Evolutionary conservation across 192 early-diverging fungal genomes (phyloP).

Genomic region (Diversispora eburnea): DNA sequence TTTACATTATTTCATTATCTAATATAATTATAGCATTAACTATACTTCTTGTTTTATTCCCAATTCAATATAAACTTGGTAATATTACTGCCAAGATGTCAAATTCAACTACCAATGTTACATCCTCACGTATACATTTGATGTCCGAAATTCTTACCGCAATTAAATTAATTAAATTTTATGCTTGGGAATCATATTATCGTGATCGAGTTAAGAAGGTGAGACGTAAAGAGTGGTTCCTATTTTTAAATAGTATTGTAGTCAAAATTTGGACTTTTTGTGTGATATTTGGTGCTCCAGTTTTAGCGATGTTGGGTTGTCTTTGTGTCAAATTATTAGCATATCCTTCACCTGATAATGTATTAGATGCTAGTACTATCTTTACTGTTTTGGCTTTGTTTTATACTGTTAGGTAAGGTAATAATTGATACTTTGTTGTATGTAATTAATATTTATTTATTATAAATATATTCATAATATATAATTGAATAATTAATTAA

Average conservation of each 20-base stretch:
- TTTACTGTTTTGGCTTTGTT: constrained; percentile 66
- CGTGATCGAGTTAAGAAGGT: constrained; percentile 54
- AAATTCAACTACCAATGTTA: constrained; percentile 52
- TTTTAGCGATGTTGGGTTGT: constrained; percentile 42
- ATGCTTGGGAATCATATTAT: constrained; percentile 73
- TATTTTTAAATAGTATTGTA: constrained; percentile 46
- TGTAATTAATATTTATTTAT: background rate
- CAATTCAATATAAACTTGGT: constrained; percentile 61
- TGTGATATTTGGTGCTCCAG: constrained; percentile 63
- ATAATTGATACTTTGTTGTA: background rate
- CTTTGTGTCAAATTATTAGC: constrained; percentile 41
- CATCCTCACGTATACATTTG: constrained; percentile 61
- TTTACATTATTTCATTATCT: background rate
- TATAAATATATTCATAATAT: background rate
- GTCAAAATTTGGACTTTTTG: constrained; percentile 57
- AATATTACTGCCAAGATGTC: constrained; percentile 44
- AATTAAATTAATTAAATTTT: constrained; percentile 75
- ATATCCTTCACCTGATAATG: constrained; percentile 35
- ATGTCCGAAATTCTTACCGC: constrained; percentile 73
- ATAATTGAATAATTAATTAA: no score
- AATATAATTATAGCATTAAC: constrained; percentile 33
- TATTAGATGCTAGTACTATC: constrained; percentile 43
- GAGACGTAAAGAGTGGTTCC: constrained; percentile 52
- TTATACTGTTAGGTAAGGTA: constrained; percentile 61
- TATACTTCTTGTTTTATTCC: constrained; percentile 53